Percentiles rank a stretch among this genome's conserved stretches.
Evolutionary conservation across 805 yeast species (phyloP).

Genomic region (Debaryomyces tyrocola): DNA sequence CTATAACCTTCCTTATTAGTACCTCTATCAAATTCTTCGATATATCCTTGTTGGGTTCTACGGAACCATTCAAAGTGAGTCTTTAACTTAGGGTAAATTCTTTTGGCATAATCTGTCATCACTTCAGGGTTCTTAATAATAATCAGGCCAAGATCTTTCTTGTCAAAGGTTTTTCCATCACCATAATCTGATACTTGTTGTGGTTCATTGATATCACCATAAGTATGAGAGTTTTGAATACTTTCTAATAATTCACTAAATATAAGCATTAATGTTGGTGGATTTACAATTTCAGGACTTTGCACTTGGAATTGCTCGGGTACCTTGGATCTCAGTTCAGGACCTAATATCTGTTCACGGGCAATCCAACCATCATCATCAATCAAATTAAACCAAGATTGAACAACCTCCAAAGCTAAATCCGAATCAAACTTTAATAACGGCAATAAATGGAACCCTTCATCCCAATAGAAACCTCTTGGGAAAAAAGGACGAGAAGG

Average conservation of each 20-base stretch:
- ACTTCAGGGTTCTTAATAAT: constrained; percentile 61
- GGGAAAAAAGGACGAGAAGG: constrained; percentile 96
- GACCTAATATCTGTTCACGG: constrained; percentile 90
- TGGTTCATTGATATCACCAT: constrained; percentile 31
- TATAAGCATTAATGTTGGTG: constrained; percentile 86
- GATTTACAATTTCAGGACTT: constrained; percentile 88
- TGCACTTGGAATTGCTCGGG: constrained; percentile 83
- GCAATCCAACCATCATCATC: constrained; percentile 97
- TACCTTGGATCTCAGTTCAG: constrained; percentile 84
- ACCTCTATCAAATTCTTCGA: constrained; percentile 67
- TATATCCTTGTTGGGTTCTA: constrained; percentile 72
- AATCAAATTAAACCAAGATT: constrained; percentile 84
- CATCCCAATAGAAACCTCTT: constrained; percentile 98
- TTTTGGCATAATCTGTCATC: constrained; percentile 54
- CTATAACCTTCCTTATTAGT: constrained; percentile 64
- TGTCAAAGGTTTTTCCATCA: constrained; percentile 5
- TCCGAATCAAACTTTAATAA: constrained; percentile 81
- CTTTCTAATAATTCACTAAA: constrained; percentile 56
- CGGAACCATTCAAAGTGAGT: constrained; percentile 85
- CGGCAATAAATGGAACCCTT: constrained; percentile 90
- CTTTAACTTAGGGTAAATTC: constrained; percentile 74
- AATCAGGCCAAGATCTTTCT: constrained; percentile 45
- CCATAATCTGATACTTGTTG: constrained; percentile 20
- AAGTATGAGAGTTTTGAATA: constrained; percentile 9
- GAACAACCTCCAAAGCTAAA: constrained; percentile 71